Evolutionary conservation across 2,329 filamentous ascomycete species (phyloP), one percentile per base, ranked within the genome.

Genomic region (Ophiostoma ips): DNA sequence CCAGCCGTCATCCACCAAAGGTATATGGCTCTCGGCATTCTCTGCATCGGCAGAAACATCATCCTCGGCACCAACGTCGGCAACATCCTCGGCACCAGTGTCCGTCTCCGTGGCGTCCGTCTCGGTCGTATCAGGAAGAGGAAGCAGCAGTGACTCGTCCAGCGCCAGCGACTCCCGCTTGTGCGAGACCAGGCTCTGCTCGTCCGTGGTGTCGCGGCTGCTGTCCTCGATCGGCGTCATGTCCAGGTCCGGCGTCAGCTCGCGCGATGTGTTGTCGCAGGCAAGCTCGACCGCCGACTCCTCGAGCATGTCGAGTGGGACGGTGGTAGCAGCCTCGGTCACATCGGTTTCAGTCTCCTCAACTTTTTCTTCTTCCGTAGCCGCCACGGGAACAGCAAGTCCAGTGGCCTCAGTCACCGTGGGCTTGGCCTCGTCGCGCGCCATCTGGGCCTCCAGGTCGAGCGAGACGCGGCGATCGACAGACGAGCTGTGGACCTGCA

Each of bases 111-210:
- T 16, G 2, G 30, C 34, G 1, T 49, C 46, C 6, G 46, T 34
- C 34, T 47, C 51, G 3, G 45, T 46, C 3, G 48, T 50, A 13
- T 53, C 51, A 1, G 51, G 48, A 6, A 53, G 51, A 2, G 51
- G 51, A 18, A 53, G 34, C 18, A 53, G 21, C 12, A 53, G 51
- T 12, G 51, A 50, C 16, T 44, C 45, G 21, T 50, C 48, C 9
- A 53, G 45, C 2, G 43, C 34, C 1, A 18, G 12, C 2, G 51
- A 48, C 9, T 48, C 19, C 1, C 44, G 48, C n/a, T 36, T 41
- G 18, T 9, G 19, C 2, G 51, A 53, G 10, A 53, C 51, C 21
- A 53, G 19, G 3, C 48, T 18, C 34, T 45, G 19, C 6, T 53
- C 48, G 12, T 48, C 51, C 12, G 44, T 53, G 15, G 36, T 36